phyloP scores from a whole-genome alignment of 2,329 filamentous ascomycete genomes.

The Aureobasidium sp. region DNA sequence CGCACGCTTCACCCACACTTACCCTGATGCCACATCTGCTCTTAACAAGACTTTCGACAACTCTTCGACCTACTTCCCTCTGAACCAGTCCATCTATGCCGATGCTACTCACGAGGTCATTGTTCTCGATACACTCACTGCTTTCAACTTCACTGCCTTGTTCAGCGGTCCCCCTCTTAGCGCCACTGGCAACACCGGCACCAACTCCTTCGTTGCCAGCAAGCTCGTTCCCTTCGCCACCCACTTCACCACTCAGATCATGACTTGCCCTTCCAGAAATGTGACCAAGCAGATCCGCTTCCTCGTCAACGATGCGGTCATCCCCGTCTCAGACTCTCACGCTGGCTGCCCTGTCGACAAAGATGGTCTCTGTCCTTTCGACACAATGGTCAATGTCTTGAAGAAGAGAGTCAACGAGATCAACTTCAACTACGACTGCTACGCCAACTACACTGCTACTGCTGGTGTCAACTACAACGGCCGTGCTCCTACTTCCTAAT shows the following conservation, averaged over 20 bases:
- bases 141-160: slow-evolving; percentile 7
- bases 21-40: neutral
- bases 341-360: slow-evolving; percentile 3
- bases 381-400: slow-evolving; percentile 1
- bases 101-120: slow-evolving; percentile 8
- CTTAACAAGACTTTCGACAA: slow-evolving; percentile 5
- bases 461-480: slow-evolving; percentile 6
- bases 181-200: neutral
- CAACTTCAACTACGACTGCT: slow-evolving; percentile 7
- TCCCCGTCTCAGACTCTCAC: neutral
- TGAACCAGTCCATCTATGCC: slow-evolving; percentile 10
- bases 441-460: slow-evolving; percentile 2
- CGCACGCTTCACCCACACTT: slow-evolving; percentile 8
- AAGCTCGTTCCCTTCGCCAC: slow-evolving; percentile 9
- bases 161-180: neutral
- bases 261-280: slow-evolving; percentile 6
- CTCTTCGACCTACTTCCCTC: neutral
- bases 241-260: slow-evolving; percentile 7
- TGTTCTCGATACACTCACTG: slow-evolving; percentile 2
- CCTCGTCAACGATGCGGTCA: slow-evolving; percentile 7
- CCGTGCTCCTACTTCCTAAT: neutral
- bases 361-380: slow-evolving; percentile 7
- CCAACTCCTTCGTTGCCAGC: slow-evolving; percentile 6
- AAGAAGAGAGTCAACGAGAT: neutral
- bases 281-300: slow-evolving; percentile 6